Base-by-base conservation (phyloP, 2,329 filamentous ascomycete species). In the Exserohilum rostratum region DNA sequence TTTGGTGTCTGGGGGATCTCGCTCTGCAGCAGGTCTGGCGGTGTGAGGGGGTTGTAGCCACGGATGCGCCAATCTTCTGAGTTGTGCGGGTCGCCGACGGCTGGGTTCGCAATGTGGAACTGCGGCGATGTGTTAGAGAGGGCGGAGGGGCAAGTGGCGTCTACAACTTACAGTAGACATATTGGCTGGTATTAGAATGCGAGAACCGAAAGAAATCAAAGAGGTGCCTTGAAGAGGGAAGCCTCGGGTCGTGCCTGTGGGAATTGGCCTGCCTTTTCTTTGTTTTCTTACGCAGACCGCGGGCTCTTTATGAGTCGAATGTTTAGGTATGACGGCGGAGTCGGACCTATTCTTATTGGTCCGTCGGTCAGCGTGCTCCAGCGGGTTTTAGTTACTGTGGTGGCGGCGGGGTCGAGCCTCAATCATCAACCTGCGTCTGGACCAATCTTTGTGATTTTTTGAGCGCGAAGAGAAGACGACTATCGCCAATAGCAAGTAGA, bases 21-120 rank as follows among this genome's bases (percentile, higher is more conserved):
- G 82, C 93, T 90, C 77, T 98, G 93, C 57, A 99, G 91, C 61
- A 99, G 87, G 71, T 96, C 91, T 58, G 95, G 95, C 6, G 95
- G 88, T 12, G 91, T 97, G 64, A 99, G 82, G 68, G 91, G 93
- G 75, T 96, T 96, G 84, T 96, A 93, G 67, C 93, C 93, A 60
- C 89, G 88, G 60, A 82, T 82, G 57, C 80, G 78, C 77, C 78
- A 82, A 58, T 82, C 80, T 66, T 82, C 80, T 5, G 77, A 78
- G 67, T 76, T 79, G 51, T 76, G 67, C 48, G 76, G 75, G 70
- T 82, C 78, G 67, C 80, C 80, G 40, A 82, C 79, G 33, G 75
- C 73, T 64, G 77, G 76, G 71, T 82, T 82, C 61, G 77, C 76
- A 58, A 80, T 76, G 75, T 76, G 80, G 77, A 81, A 81, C 79